Percentiles rank a stretch among this genome's conserved stretches.
phyloP scores from a whole-genome alignment of 768 basidiomycete genomes.

The Phylloporus scabripes region DNA sequence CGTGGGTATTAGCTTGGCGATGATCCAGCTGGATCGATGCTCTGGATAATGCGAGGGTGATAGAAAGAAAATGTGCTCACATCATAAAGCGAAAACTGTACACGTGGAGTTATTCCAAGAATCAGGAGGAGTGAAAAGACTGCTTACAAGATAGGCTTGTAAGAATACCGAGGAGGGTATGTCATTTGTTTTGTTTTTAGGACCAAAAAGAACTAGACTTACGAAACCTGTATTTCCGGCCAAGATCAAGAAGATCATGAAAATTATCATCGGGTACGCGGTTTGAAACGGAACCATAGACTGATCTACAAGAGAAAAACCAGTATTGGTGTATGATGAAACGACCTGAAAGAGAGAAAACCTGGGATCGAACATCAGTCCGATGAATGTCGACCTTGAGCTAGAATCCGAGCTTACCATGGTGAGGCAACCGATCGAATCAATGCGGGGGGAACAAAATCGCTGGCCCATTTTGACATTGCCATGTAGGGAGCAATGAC shows the following conservation, averaged over 20 bases:
- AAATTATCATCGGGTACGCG: constrained; percentile 76
- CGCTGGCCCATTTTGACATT: constrained; percentile 48
- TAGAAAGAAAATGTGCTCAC: constrained; percentile 39
- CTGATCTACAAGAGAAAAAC: constrained; percentile 79
- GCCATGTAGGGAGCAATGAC: constrained; percentile 81
- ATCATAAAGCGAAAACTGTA: constrained; percentile 74
- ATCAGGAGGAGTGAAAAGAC: not conserved
- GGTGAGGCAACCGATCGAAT: constrained; percentile 49
- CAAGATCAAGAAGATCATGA: constrained; percentile 69
- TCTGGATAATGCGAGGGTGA: constrained; percentile 1
- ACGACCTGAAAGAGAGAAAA: constrained; percentile 81
- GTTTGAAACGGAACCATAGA: constrained; percentile 90
- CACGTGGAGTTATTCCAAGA: not conserved
- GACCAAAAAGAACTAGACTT: constrained; percentile 34
- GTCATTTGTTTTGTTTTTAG: not conserved
- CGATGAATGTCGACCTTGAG: not conserved
- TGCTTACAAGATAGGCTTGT: constrained; percentile 80
- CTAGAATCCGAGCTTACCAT: constrained; percentile 46
- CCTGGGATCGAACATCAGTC: constrained; percentile 38
- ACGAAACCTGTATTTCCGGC: constrained; percentile 95
- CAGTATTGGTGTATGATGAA: constrained; percentile 86
- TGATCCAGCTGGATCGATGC: constrained; percentile 54
- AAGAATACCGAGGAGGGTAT: constrained; percentile 1
- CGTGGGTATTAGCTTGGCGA: constrained; percentile 55
- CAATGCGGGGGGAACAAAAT: constrained; percentile 57